A percentile compares a stretch with the other conserved stretches of the same genome.
Evolutionary conservation across 169 alveolate genomes (phyloP).

Genomic region (Eimeria sp.): DNA sequence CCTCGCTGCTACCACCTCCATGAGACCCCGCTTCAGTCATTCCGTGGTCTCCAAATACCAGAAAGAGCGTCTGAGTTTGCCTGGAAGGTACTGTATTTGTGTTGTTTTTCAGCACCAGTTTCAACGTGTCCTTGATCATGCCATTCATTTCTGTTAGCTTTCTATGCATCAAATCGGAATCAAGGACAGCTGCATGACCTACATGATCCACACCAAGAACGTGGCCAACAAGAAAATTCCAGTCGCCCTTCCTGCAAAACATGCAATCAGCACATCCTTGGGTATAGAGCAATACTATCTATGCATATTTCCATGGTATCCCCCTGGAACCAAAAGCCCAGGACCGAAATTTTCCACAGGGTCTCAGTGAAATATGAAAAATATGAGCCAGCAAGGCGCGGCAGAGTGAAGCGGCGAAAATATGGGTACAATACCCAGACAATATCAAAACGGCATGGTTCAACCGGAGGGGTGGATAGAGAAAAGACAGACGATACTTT

Average conservation of each 20-base stretch:
- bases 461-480: background rate
- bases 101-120: background rate
- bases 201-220: slow-evolving; percentile 92
- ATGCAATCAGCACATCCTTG: background rate
- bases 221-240: slow-evolving; percentile 88
- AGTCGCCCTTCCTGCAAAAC: slow-evolving; percentile 73
- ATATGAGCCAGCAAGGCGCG: background rate
- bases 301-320: background rate
- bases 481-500: background rate
- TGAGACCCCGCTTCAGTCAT: slow-evolving; percentile 93
- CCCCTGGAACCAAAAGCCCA: background rate
- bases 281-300: background rate
- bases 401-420: background rate
- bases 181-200: slow-evolving; percentile 88
- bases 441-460: background rate
- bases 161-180: slow-evolving; percentile 78
- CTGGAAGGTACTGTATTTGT: background rate
- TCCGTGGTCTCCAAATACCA: slow-evolving; percentile 92
- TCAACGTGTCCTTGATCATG: slow-evolving; percentile 15
- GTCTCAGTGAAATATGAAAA: background rate
- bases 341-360: background rate
- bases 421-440: background rate
- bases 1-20: slow-evolving; percentile 89
- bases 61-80: slow-evolving; percentile 80
- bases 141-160: slow-evolving; percentile 83